Conservation (phyloP, 2,329 filamentous ascomycete species). For the Dichotomopilus funicola region DNA sequence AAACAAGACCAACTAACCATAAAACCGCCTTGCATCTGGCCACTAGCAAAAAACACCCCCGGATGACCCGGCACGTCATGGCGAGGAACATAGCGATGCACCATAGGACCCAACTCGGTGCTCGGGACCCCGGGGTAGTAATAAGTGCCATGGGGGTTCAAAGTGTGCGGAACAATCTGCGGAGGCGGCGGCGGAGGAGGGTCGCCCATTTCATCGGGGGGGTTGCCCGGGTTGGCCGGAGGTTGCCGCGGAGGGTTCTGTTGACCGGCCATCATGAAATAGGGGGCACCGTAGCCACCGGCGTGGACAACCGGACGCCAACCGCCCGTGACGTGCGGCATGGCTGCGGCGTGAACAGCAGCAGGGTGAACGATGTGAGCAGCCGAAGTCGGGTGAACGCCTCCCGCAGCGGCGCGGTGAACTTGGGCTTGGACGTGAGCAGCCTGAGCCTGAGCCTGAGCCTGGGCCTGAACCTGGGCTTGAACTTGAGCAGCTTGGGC, state of each 20-base stretch:
- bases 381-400: too few relatives aligned
- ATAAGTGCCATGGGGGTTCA: constrained; percentile 35
- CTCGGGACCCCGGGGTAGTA: constrained; percentile 55
- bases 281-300: background rate
- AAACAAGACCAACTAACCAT: constrained; percentile 9
- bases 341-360: too few relatives aligned
- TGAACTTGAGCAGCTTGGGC: constrained; percentile 10
- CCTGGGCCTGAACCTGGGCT: background rate
- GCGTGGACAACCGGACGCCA: background rate
- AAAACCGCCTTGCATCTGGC: background rate
- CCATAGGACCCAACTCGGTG: constrained; percentile 48
- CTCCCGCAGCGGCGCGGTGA: too few relatives aligned
- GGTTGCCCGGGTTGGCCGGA: constrained; percentile 2
- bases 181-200: constrained; percentile 9
- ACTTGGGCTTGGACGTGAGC: too few relatives aligned
- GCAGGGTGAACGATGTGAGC: too few relatives aligned
- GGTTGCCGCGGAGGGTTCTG: background rate
- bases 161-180: constrained; percentile 4
- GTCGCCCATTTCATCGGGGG: constrained; percentile 8
- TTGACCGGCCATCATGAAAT: background rate
- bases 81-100: constrained; percentile 51
- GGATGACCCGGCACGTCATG: constrained; percentile 32
- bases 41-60: background rate
- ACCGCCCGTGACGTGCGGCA: too few relatives aligned
- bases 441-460: too few relatives aligned